Evolutionary conservation across 2,329 filamentous ascomycete genomes (phyloP), one percentile per base, ranked within the genome.

Genomic region (Aureobasidium sp.): DNA sequence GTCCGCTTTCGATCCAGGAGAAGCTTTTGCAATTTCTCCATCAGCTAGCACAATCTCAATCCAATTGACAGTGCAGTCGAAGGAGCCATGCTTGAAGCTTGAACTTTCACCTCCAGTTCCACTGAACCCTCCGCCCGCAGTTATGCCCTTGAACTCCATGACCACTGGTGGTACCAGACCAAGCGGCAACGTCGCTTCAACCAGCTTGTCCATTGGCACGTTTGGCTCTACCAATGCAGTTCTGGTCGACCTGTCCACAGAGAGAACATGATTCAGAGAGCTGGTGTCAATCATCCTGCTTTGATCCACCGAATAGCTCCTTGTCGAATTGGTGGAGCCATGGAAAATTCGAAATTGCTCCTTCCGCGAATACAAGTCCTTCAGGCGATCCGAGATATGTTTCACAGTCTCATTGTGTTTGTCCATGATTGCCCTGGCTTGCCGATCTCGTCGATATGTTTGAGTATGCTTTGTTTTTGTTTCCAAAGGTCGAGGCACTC

Each of bases 301-400:
- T 7, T 7, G 45, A 39, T 49, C 40, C 5, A 52, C 22, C 7
- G 71, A 67, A 9, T 72, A 71, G 22, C 80, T 79, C 9, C 89
- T 84, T 40, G 89, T 91, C 72, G 84, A 89, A 75, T 90, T 90
- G 29, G 88, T 91, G 0, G 86, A 85, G 64, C 89, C 89, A 73
- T 91, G 88, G 67, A 85, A 89, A 70, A 91, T 86, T 19, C 87
- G 81, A 72, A 89, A 91, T 1, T 85, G 82, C 69, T 81, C 74
- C 61, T 79, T 74, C 44, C 76, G 76, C 15, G 76, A 72, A 68
- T 83, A 77, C 70, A 82, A 83, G 12, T 73, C 68, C 58, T 74
- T 74, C 49, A 83, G 77, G 60, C 72, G 74, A 6, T 72, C 70
- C 7, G 80, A 75, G 33, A 83, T 78, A 45, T 69, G 67, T 39